Percentiles rank a stretch among this genome's conserved stretches.
phyloP scores from a whole-genome alignment of 371 early-diverging fungal species.

The Funneliformis caledonium region DNA sequence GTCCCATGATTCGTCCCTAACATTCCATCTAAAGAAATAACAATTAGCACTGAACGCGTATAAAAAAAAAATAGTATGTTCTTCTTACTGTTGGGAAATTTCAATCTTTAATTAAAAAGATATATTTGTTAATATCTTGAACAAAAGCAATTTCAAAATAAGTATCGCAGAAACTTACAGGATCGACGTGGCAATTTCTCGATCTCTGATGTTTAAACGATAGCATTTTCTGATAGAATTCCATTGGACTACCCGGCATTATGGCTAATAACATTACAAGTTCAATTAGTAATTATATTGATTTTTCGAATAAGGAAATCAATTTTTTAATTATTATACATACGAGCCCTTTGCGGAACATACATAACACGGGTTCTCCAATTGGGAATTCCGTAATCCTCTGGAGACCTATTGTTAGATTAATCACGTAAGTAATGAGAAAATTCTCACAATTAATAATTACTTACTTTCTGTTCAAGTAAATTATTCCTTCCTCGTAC shows the following conservation, averaged over 20 bases:
- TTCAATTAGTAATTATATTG: background rate
- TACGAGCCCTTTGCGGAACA: slow-evolving; percentile 80
- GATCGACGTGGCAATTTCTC: slow-evolving; percentile 56
- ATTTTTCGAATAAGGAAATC: background rate
- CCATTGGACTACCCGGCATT: slow-evolving; percentile 75
- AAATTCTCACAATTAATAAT: too few species aligned
- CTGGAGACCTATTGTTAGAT: slow-evolving; percentile 50
- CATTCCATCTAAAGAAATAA: slow-evolving; percentile 60
- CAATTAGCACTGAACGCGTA: background rate
- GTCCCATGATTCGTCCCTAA: slow-evolving; percentile 70
- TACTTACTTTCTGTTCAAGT: slow-evolving; percentile 58
- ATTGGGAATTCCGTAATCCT: slow-evolving; percentile 66
- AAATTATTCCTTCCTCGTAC: slow-evolving; percentile 64
- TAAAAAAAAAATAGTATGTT: background rate
- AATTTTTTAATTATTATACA: background rate
- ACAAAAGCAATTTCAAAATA: slow-evolving; percentile 1
- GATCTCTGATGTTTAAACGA: slow-evolving; percentile 62
- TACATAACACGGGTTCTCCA: slow-evolving; percentile 86
- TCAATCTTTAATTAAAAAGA: slow-evolving; percentile 27
- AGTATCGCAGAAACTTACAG: slow-evolving; percentile 49
- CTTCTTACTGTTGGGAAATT: slow-evolving; percentile 25
- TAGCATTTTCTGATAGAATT: slow-evolving; percentile 65
- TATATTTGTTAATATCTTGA: background rate
- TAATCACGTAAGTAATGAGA: background rate
- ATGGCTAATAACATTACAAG: slow-evolving; percentile 47